Evolutionary conservation across 495 filamentous ascomycete species (phyloP).

Genomic region (Aspergillus conjunctus): DNA sequence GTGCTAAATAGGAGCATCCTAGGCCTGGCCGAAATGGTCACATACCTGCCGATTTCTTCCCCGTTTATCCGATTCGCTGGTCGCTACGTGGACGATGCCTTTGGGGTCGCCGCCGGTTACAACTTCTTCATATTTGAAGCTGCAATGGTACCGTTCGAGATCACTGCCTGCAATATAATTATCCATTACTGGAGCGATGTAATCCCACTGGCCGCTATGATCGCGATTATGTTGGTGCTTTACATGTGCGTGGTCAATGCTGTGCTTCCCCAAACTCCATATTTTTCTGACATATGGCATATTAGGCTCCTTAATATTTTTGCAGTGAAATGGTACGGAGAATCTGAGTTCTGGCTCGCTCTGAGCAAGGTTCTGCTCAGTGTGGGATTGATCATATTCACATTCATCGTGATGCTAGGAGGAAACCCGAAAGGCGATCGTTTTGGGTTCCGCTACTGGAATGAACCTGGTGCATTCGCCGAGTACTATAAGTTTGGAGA

Average conservation of each 20-base stretch:
- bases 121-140: conserved; percentile 69
- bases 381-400: conserved; percentile 67
- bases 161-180: conserved; percentile 48
- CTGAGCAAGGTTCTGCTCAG: conserved; percentile 72
- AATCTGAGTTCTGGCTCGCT: conserved; percentile 73
- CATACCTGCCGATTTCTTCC: conserved; percentile 76
- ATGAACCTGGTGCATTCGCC: conserved; percentile 68
- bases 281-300: not conserved
- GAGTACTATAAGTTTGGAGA: conserved; percentile 62
- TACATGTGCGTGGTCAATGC: conserved; percentile 50
- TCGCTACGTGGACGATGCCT: conserved; percentile 72
- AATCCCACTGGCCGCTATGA: conserved; percentile 47
- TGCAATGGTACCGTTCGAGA: conserved; percentile 46
- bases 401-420: conserved; percentile 73
- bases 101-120: conserved; percentile 64
- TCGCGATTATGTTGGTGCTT: conserved; percentile 44
- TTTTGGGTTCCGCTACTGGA: conserved; percentile 81
- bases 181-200: conserved; percentile 51
- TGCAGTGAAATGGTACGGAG: conserved; percentile 76
- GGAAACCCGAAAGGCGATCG: conserved; percentile 70
- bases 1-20: conserved; percentile 23
- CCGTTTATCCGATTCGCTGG: conserved; percentile 85
- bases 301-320: conserved; percentile 54
- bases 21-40: conserved; percentile 80
- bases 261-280: not conserved